phyloP scores from a whole-genome alignment of 2,329 filamentous ascomycete genomes.

The Orbilia quercus region DNA sequence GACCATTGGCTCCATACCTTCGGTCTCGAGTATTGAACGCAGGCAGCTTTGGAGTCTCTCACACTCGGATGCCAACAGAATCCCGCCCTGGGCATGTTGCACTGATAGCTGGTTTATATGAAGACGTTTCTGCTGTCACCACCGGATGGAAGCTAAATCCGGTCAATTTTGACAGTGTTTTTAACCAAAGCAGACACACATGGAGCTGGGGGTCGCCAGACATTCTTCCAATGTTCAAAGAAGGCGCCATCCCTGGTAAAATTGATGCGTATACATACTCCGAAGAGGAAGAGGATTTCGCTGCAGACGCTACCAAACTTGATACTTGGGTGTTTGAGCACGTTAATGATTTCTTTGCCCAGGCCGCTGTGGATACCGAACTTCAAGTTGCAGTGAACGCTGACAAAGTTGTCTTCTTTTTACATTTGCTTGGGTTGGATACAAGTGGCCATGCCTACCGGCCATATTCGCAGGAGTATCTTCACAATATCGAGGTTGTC shows the following conservation, averaged over 20 bases:
- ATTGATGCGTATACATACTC: conserved; percentile 89
- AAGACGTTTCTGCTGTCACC: conserved; percentile 96
- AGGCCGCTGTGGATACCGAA: conserved; percentile 80
- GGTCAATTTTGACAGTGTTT: conserved; percentile 98
- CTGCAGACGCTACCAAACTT: conserved; percentile 79
- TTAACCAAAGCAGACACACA: conserved; percentile 94
- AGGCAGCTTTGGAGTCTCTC: conserved; percentile 95
- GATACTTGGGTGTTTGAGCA: conserved; percentile 97
- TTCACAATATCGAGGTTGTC: conserved; percentile 93
- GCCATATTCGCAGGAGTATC: conserved; percentile 94
- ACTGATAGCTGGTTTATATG: conserved; percentile 93
- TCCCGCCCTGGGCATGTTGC: conserved; percentile 96
- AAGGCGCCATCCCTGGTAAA: conserved; percentile 86
- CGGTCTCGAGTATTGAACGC: conserved; percentile 87
- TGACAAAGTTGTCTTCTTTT: conserved; percentile 92
- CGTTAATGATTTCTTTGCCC: conserved; percentile 85
- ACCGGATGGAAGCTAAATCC: conserved; percentile 99
- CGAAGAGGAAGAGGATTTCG: conserved; percentile 89
- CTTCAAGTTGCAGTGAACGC: conserved; percentile 78
- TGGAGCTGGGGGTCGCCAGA: conserved; percentile 99
- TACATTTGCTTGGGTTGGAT: conserved; percentile 91
- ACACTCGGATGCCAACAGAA: conserved; percentile 95
- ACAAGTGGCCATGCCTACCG: conserved; percentile 87
- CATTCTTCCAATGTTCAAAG: conserved; percentile 95
- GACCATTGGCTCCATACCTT: conserved; percentile 88